Conservation (phyloP, 2,329 filamentous ascomycete species). For the Diaporthe batatas region DNA sequence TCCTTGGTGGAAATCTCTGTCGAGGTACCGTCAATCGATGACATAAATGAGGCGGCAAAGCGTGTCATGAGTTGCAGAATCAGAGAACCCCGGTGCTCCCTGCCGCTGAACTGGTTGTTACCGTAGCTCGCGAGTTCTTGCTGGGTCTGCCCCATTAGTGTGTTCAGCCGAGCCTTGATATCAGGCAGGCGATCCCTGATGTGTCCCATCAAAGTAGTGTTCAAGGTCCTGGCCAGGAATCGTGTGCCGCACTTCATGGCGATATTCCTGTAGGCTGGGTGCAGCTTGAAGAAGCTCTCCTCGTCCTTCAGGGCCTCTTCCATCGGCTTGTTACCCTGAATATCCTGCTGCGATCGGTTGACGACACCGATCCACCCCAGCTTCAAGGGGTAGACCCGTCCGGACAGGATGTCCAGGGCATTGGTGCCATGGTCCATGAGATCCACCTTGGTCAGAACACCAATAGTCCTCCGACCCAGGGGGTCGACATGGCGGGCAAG, state of each 20-base stretch:
- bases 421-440: slow-evolving; percentile 99
- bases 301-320: slow-evolving; percentile 91
- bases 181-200: slow-evolving; percentile 96
- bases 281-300: slow-evolving; percentile 95
- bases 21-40: slow-evolving; percentile 97
- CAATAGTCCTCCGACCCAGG: slow-evolving; percentile 96
- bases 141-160: slow-evolving; percentile 99
- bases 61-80: slow-evolving; percentile 98
- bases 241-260: slow-evolving; percentile 93
- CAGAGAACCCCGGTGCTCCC: slow-evolving; percentile 94
- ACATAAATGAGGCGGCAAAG: slow-evolving; percentile 97
- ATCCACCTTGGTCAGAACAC: slow-evolving; percentile 98
- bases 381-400: slow-evolving; percentile 95
- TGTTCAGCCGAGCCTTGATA: slow-evolving; percentile 98
- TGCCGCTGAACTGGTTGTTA: slow-evolving; percentile 96
- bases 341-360: slow-evolving; percentile 98
- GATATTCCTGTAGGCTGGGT: slow-evolving; percentile 97
- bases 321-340: slow-evolving; percentile 95
- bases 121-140: slow-evolving; percentile 98
- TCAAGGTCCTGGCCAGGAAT: slow-evolving; percentile 93
- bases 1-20: slow-evolving; percentile 99
- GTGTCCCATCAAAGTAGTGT: slow-evolving; percentile 94
- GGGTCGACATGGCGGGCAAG: slow-evolving; percentile 96
- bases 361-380: slow-evolving; percentile 98
- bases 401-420: slow-evolving; percentile 97